Evolutionary conservation across 164 flowering plant species (phyloP), one percentile per base, ranked within the genome.

Genomic region (Magnolia sinica): DNA sequence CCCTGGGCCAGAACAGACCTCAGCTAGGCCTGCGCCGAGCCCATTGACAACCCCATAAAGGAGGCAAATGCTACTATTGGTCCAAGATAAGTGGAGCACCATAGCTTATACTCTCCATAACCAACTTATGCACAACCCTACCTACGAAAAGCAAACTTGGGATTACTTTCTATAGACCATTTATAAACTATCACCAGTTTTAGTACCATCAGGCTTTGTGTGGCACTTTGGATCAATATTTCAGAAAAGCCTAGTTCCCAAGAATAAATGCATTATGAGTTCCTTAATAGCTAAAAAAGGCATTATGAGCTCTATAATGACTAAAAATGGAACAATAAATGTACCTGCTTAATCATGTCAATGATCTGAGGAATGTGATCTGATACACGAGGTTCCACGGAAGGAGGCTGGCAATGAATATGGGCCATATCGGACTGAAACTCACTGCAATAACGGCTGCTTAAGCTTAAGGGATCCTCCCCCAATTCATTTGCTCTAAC

Each of bases 291-390:
- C 45, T 37, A 37, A 37, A 37, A 37, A 37, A 37, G 4, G 45
- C 45, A 37, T 37, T 37, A 37, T 37, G 45, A 37, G 45, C 7
- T 37, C 45, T 0, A 0, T 37, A 37, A 37, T 37, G 6, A 18
- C 4, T n/a, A 52, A 50, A 71, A 8, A 61, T 19, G 20, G 77
- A 64, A 7, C 49, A 8, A 65, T 10, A 24, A 4, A 63, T 16
- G 23, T 81, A 95, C 98, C 97, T 88, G 85, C 78, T 87, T 82
- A 77, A 93, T 95, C 98, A 95, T 92, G 72, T 87, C 93, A 78
- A 93, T 87, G 76, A 93, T 95, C 77, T 95, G 98, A 27, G 91
- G 86, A 86, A 95, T 92, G 86, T 93, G 98, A 77, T 93, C 95
- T 18, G 99, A 93, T 50, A 95, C 98, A 75, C 93, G 90, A 59